Percentiles rank a stretch among this genome's conserved stretches.
Evolutionary conservation across 1,139 yeast species (phyloP).

Genomic region (Trichomonascaceae sp.): DNA sequence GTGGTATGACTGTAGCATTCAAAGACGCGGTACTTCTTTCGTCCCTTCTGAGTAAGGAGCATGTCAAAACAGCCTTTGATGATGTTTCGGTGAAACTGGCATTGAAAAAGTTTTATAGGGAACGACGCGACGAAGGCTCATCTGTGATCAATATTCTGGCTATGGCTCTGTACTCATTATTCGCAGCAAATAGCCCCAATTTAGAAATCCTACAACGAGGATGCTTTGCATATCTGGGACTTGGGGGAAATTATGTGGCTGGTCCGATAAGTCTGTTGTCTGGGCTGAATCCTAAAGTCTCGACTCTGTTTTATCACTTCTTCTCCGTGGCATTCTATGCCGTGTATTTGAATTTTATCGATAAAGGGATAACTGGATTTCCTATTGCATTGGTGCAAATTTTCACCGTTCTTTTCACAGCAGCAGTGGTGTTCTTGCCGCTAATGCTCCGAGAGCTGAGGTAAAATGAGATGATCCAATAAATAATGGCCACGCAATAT

Average conservation of each 20-base stretch:
- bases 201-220: slow-evolving; percentile 74
- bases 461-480: slow-evolving; percentile 11
- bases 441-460: slow-evolving; percentile 24
- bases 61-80: slow-evolving; percentile 53
- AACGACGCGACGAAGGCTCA: slow-evolving; percentile 64
- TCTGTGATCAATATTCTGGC: slow-evolving; percentile 87
- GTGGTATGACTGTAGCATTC: slow-evolving; percentile 98
- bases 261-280: slow-evolving; percentile 82
- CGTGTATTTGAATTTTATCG: slow-evolving; percentile 60
- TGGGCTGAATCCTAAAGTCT: slow-evolving; percentile 74
- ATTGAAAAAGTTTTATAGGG: slow-evolving; percentile 61
- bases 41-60: slow-evolving; percentile 45
- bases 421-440: slow-evolving; percentile 57
- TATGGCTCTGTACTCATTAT: slow-evolving; percentile 79
- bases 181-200: slow-evolving; percentile 74
- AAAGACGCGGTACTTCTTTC: slow-evolving; percentile 74
- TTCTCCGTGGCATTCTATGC: slow-evolving; percentile 86
- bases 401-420: slow-evolving; percentile 63
- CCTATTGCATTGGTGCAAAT: slow-evolving; percentile 71
- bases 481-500: not conserved
- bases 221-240: slow-evolving; percentile 76
- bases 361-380: slow-evolving; percentile 59
- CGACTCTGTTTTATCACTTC: slow-evolving; percentile 72
- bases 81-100: slow-evolving; percentile 48
- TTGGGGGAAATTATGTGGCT: slow-evolving; percentile 73